Evolutionary conservation across 208 protist species (phyloP), one percentile per base, ranked within the genome.

Genomic region (Novymonas esmeraldas): DNA sequence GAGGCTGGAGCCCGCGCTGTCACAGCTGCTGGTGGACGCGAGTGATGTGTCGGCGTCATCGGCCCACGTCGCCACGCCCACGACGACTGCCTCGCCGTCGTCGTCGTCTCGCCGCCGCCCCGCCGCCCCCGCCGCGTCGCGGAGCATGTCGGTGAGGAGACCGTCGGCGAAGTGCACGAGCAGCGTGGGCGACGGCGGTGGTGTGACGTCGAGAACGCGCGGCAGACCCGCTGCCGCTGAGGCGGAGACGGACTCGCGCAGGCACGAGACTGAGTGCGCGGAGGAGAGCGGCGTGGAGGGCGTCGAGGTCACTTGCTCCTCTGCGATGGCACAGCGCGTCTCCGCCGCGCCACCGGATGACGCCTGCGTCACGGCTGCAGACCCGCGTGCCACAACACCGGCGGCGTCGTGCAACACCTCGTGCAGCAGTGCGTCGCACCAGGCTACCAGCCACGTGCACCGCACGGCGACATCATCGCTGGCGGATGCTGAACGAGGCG

Each of bases 401-500:
- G 39, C 56, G 10, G 56, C 56, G 9, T 61, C 39, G 56, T 34
- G 56, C 24, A 61, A 24, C 20, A 44, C n/a, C 18, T 46, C 22
- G 5, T 34, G 39, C 33, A 61, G 36, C 56, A 61, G 39, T 13
- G 39, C 11, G n/a, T 61, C 56, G 33, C 56, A 34, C 26, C 26
- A 34, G 3, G 24, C 39, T 10, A 16, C 18, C 3, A 61, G 7
- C 20, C 1, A 2, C 26, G 31, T 14, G 20, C 36, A 61, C 24
- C 18, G 16, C 26, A 10, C 39, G 26, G 39, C 39, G 22, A 36
- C 56, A 13, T 45, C 20, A 9, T 2, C 26, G 33, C 39, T 41
- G 36, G 36, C 36, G 11, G 36, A 5, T 14, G 36, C 36, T 11
- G 36, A 5, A 5, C 11, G n/a, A 11, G n/a, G 18, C 36, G 36